These are phyloP conservation scores for Chimonanthus praecox DNA, from an alignment of 164 flowering plant species.

Conservation along the genomic window DNA sequence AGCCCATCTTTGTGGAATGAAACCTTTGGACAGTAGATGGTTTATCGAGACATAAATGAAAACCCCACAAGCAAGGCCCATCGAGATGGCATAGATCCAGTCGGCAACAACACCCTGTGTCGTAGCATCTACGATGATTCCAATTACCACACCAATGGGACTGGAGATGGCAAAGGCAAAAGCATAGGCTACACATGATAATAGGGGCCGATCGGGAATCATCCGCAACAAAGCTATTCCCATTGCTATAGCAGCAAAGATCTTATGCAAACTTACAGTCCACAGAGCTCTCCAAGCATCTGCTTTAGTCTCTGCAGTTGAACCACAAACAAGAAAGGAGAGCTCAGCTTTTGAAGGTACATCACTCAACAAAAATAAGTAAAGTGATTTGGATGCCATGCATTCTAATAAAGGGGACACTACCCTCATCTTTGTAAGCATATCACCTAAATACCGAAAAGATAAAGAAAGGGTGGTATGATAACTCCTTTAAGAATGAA, in stretches of 20 bases:
- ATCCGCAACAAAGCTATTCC: slow-evolving; percentile 67
- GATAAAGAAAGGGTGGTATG: background rate
- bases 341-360: background rate
- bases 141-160: slow-evolving; percentile 70
- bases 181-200: slow-evolving; percentile 49
- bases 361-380: background rate
- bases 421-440: background rate
- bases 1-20: slow-evolving; percentile 23
- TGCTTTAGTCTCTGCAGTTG: slow-evolving; percentile 38
- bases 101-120: slow-evolving; percentile 62
- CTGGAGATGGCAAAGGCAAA: slow-evolving; percentile 75
- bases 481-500: background rate
- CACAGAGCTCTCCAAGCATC: slow-evolving; percentile 78
- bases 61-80: slow-evolving; percentile 72
- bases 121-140: slow-evolving; percentile 65
- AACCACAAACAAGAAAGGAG: background rate
- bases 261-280: slow-evolving; percentile 64
- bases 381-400: too few relatives aligned
- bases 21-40: slow-evolving; percentile 58
- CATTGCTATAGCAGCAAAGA: slow-evolving; percentile 81
- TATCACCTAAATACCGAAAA: background rate
- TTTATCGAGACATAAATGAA: slow-evolving; percentile 66
- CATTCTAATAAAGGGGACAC: background rate
- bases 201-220: slow-evolving; percentile 59
- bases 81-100: slow-evolving; percentile 74